A percentile compares a stretch with the other conserved stretches of the same genome.
phyloP scores from a whole-genome alignment of 2,329 filamentous ascomycete species.

The Arthrinium phaeospermum region DNA sequence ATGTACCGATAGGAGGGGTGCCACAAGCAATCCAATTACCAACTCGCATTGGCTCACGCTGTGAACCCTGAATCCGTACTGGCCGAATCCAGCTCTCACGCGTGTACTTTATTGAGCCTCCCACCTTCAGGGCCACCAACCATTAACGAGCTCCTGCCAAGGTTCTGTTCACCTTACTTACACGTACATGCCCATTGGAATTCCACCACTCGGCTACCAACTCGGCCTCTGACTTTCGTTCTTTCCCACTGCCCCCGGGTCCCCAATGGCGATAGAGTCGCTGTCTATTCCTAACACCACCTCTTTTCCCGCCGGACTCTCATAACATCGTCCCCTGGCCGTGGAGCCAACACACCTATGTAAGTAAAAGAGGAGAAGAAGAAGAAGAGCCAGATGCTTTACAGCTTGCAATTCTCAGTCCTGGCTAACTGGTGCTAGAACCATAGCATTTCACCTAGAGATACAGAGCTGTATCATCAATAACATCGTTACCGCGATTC shows the following conservation, averaged over 20 bases:
- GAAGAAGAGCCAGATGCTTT: background rate
- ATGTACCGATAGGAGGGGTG: slow-evolving; percentile 2
- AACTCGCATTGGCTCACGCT: background rate
- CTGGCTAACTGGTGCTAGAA: background rate
- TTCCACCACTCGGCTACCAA: background rate
- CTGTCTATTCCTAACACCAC: background rate
- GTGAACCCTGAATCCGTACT: background rate
- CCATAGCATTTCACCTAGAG: background rate
- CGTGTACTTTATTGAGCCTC: background rate
- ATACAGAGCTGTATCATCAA: background rate
- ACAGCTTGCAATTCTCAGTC: background rate
- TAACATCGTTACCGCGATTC: background rate
- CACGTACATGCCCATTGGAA: background rate
- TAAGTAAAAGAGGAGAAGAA: background rate
- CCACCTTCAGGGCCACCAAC: background rate
- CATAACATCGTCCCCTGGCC: slow-evolving; percentile 18
- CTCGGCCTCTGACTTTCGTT: background rate
- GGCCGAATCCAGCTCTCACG: background rate
- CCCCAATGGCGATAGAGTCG: slow-evolving; percentile 1
- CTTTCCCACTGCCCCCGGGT: background rate
- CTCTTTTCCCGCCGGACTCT: slow-evolving; percentile 11
- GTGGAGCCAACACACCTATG: slow-evolving; percentile 1
- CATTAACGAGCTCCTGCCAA: background rate
- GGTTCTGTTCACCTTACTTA: background rate
- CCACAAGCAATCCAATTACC: background rate